Conservation (phyloP, 1,284 basidiomycete genomes). For the Sphaerobolus stellatus region DNA sequence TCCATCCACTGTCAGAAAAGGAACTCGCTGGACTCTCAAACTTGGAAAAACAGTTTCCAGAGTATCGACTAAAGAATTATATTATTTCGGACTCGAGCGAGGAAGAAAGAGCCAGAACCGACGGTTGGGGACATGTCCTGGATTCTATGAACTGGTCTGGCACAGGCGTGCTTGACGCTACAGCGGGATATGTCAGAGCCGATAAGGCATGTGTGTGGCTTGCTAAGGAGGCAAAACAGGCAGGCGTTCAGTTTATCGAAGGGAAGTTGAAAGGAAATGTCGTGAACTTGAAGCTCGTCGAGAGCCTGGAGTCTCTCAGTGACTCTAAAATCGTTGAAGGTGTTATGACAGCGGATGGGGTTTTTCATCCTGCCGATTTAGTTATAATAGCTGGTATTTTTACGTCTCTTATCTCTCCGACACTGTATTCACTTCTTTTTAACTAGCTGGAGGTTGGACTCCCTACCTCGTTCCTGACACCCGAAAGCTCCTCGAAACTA, state of each 20-base stretch:
- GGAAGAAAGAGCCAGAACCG: neutral
- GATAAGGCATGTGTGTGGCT: slow-evolving; percentile 3
- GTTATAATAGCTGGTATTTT: neutral
- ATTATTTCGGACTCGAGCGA: neutral
- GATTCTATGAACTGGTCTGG: neutral
- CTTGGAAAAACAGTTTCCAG: neutral
- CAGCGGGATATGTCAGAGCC: neutral
- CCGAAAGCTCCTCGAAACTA: neutral
- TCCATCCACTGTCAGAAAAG: neutral
- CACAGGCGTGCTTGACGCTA: slow-evolving; percentile 2
- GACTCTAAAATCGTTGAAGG: too few species aligned
- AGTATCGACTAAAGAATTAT: neutral
- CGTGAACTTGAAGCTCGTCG: neutral
- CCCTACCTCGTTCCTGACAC: neutral
- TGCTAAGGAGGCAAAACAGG: neutral
- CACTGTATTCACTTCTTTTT: neutral
- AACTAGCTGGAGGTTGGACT: neutral
- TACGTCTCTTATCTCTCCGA: neutral
- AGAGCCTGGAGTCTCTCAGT: too few species aligned
- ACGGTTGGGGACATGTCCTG: neutral
- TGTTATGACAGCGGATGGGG: neutral
- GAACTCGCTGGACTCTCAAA: neutral
- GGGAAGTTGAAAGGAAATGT: neutral
- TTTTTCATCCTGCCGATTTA: neutral
- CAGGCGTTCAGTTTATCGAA: neutral